phyloP scores from a whole-genome alignment of 176 grass and related monocot genomes.

The Raddia guianensis region DNA sequence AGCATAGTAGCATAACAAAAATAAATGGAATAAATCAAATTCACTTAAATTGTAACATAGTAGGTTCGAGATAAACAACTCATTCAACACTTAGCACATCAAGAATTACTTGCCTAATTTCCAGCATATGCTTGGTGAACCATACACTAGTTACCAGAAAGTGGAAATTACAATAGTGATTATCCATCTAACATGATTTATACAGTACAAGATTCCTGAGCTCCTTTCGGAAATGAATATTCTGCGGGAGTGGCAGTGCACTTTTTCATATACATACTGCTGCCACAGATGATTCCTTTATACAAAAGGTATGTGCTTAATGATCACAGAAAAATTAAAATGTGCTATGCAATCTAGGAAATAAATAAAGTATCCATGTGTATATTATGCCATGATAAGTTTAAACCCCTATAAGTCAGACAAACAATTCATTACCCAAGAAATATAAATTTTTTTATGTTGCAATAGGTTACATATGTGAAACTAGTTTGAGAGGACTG shows the following conservation, averaged over 20 bases:
- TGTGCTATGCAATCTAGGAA: neutral
- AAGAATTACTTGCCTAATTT: constrained; percentile 1
- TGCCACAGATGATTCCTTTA: neutral
- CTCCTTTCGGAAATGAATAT: neutral
- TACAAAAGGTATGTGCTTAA: neutral
- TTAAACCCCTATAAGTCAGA: neutral
- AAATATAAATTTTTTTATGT: neutral
- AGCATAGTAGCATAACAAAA: neutral
- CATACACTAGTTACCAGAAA: constrained; percentile 3
- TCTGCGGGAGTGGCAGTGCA: neutral
- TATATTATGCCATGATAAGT: neutral
- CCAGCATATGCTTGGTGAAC: neutral
- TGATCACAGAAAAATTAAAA: constrained; percentile 14
- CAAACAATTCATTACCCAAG: neutral
- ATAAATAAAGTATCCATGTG: neutral
- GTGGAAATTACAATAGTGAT: neutral
- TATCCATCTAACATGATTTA: neutral
- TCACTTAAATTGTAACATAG: neutral
- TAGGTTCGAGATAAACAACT: neutral
- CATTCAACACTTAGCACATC: constrained; percentile 3
- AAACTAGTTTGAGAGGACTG: neutral
- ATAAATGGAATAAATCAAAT: neutral
- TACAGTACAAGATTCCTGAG: neutral
- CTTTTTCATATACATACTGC: neutral
- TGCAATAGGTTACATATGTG: neutral